These are phyloP conservation scores for bread wheat (Triticum aestivum) DNA, from an alignment of 176 grass and related monocot species.

Conservation along the genomic window DNA sequence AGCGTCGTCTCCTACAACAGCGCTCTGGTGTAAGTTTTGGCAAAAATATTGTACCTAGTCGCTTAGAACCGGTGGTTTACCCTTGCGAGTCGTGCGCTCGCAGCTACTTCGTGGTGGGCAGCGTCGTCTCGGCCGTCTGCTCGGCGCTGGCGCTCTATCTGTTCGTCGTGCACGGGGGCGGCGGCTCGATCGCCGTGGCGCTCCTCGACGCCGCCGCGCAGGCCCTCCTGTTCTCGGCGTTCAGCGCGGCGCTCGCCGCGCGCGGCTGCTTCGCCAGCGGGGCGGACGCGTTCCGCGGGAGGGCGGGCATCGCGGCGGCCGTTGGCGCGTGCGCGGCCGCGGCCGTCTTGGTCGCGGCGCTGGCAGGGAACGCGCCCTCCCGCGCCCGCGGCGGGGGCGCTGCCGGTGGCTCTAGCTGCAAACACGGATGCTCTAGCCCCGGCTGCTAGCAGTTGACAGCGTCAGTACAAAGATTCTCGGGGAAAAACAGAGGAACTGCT, in stretches of 20 bases:
- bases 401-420: neutral
- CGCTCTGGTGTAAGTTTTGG: slow-evolving; percentile 28
- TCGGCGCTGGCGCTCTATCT: slow-evolving; percentile 34
- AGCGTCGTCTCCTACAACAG: slow-evolving; percentile 26
- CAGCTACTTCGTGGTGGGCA: slow-evolving; percentile 49
- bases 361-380: neutral
- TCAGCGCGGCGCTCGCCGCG: slow-evolving; percentile 20
- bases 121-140: slow-evolving; percentile 20
- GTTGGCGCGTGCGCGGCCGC: slow-evolving; percentile 11
- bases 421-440: neutral
- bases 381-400: no score
- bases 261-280: neutral
- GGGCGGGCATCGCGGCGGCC: neutral
- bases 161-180: neutral
- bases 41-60: neutral
- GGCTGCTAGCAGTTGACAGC: neutral
- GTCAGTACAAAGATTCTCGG: neutral
- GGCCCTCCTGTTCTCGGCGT: slow-evolving; percentile 35
- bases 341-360: neutral
- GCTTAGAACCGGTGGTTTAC: neutral
- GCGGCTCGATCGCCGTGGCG: neutral
- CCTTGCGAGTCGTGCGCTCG: neutral
- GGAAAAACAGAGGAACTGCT: neutral
- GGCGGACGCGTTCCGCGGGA: neutral
- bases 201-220: slow-evolving; percentile 22